Base-by-base conservation (phyloP, 176 grass and related monocot species). In the Ensete glaucum region DNA sequence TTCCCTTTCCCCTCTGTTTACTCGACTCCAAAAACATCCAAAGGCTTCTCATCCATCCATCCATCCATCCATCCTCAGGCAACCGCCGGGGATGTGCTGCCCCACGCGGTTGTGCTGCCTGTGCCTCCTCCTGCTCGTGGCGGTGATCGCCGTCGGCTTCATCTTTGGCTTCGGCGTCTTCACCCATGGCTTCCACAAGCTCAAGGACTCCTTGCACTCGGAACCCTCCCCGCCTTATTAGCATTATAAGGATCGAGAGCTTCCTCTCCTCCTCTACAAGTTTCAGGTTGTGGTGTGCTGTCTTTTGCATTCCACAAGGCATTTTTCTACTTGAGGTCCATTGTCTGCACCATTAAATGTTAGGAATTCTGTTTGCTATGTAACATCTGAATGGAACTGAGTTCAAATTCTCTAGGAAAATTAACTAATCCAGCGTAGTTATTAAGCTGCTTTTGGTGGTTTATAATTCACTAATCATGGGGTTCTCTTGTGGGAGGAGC, bases 121-220 rank as follows among this genome's bases (percentile, higher is more conserved):
- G 22, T 67, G 62, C 50, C 17, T 68, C 22, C 50, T 78, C 23
- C 23, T 78, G 50, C 23, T 78, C 3, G n/a, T 34, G 20, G 49
- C 13, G 50, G 17, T 67, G 50, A 16, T 54, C 9, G 1, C 19
- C 7, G 29, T 78, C 24, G 76, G 74, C 10, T 64, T 76, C 19
- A 57, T 76, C 15, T 76, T 76, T 11, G 57, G 76, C 8, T 78
- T 67, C 51, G 76, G 76, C 11, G 21, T 78, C 7, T 54, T 78
- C 50, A 63, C 50, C 62, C 49, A 68, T 19, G 76, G 76, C 6
- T 78, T 78, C 76, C 62, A 76, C 57, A 76, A 76, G 57, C 55
- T 76, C 74, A 76, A 62, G 74, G 27, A 63, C 57, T 13, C 56
- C 29, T 63, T 76, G 25, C 74, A 64, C 57, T 60, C 13, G 17